These are phyloP conservation scores for Clarireedia homoeocarpa DNA, from an alignment of 2,329 filamentous ascomycete species.

Conservation along the genomic window DNA sequence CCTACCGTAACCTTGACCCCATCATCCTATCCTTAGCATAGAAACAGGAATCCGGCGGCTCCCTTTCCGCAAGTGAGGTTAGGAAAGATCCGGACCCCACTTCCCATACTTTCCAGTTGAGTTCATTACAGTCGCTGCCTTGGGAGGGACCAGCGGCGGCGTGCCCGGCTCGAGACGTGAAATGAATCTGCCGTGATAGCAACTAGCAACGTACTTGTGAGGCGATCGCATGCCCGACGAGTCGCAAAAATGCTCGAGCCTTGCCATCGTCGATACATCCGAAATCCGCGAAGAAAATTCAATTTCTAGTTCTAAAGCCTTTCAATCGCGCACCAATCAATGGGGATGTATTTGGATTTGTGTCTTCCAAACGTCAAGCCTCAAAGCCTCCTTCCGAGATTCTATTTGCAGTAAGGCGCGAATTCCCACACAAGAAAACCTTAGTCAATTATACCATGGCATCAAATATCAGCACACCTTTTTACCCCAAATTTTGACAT, in stretches of 20 bases:
- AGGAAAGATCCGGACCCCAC: conserved; percentile 5
- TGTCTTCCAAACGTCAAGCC: not conserved
- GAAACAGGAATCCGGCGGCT: conserved; percentile 1
- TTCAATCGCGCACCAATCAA: not conserved
- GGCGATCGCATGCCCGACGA: not conserved
- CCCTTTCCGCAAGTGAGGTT: not conserved
- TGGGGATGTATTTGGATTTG: not conserved
- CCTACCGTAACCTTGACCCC: not conserved
- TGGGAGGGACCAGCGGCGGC: not conserved
- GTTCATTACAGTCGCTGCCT: not conserved
- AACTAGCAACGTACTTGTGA: not conserved
- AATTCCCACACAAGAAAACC: not conserved
- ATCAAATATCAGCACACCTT: not conserved
- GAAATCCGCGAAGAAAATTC: conserved; percentile 5
- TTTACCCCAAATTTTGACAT: not conserved
- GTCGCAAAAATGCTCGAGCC: not conserved
- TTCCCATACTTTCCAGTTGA: not conserved
- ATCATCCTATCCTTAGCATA: not conserved
- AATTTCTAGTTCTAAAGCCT: not conserved
- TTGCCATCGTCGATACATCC: conserved; percentile 1
- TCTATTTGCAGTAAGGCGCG: not conserved
- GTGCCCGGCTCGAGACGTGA: not conserved
- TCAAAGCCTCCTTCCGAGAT: not conserved
- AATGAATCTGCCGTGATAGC: not conserved
- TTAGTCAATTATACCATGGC: not conserved